Base-by-base conservation (phyloP, 768 basidiomycete species). In the Amanita phalloides region DNA sequence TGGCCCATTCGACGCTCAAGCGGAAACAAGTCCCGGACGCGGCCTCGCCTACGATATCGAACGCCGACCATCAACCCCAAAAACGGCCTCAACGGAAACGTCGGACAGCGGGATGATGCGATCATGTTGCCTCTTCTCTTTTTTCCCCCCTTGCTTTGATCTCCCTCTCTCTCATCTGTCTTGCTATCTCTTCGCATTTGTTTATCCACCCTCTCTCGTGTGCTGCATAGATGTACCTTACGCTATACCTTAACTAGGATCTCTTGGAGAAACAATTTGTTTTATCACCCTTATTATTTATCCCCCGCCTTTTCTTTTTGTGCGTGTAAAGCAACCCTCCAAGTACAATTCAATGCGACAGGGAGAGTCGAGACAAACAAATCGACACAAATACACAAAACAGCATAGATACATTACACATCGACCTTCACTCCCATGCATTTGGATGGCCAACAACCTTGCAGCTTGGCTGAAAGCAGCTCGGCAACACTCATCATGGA, bases 51-150 rank as follows among this genome's bases (percentile, higher is more conserved):
- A 75, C 76, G 33, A 70, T 72, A 48, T 64, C 69, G 53, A 70
- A 68, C 48, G 68, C 77, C 3, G 58, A 67, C 48, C 72, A 74
- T 55, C 76, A 72, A 36, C 64, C 73, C 35, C 57, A 69, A 56
- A 86, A 81, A 68, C 71, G 78, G 43, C 44, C 57, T 36, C 60
- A 72, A 33, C 76, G 84, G 53, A 82, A 81, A 69, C 71, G 72
- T 59, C 75, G 79, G 64, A 77, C 73, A 56, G 66, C 60, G 56
- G 75, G 67, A n/a, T 69, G 67, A 51, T 70, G 17, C 17, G 17
- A 1, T 17, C 17, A 17, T 17, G 17, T 17, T n/a, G n/a, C n/a
- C n/a, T n/a, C n/a, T n/a, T n/a, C n/a, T 63, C 48, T 57, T 62
- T 56, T 53, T 52, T 56, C 54, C 53, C 57, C 55, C 58, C 41